Percentiles rank a stretch among this genome's conserved stretches.
Conservation (phyloP, 2,329 filamentous ascomycete species). For the Trichoderma endophyticum region DNA sequence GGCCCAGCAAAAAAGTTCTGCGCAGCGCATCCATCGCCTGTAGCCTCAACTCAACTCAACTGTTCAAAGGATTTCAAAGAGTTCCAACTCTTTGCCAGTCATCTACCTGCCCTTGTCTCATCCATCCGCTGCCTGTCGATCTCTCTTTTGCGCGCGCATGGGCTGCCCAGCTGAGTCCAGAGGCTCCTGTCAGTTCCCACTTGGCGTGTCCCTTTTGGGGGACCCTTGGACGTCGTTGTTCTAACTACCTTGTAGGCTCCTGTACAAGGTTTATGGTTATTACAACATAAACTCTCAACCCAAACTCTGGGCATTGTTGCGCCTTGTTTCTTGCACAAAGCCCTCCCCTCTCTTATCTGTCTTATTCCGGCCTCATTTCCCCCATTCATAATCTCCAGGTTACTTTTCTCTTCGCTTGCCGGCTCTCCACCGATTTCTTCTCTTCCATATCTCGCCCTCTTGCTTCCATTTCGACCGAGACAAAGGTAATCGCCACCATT, state of each 20-base stretch:
- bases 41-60: not conserved
- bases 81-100: too few species aligned
- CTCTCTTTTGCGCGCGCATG: conserved; percentile 12
- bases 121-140: conserved; percentile 8
- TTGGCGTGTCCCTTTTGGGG: not conserved
- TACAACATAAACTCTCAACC: not conserved
- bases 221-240: not conserved
- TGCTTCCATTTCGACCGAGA: not conserved
- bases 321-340: not conserved
- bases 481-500: not conserved
- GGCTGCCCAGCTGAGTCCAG: not conserved
- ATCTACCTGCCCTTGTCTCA: not conserved
- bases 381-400: not conserved
- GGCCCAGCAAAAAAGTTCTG: not conserved
- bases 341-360: not conserved
- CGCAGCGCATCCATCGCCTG: not conserved
- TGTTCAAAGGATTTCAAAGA: too few species aligned
- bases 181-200: conserved; percentile 13
- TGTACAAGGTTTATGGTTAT: conserved; percentile 18
- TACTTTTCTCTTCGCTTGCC: not conserved
- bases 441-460: not conserved
- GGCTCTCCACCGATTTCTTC: not conserved
- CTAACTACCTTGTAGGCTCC: not conserved
- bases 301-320: not conserved
- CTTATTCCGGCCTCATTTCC: not conserved